Base-by-base conservation (phyloP, 2,329 filamentous ascomycete species). In the Botrytis cinerea region DNA sequence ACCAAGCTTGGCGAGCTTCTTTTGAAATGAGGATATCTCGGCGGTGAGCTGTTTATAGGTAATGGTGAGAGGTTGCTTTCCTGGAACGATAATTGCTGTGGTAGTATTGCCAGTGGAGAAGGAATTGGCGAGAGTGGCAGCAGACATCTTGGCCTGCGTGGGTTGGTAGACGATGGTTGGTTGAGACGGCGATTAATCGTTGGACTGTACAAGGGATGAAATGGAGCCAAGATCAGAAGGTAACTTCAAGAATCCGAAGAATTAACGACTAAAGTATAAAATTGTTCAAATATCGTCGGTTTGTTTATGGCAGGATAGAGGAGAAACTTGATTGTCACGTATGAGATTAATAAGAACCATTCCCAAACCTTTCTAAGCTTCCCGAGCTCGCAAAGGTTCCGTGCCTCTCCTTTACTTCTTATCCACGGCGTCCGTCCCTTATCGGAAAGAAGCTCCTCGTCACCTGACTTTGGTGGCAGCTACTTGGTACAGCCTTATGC, bases 1-100 rank as follows among this genome's bases (percentile, higher is more conserved):
- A 76, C 93, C 93, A 73, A 95, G 86, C 66, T 87, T 86, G 38
- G 93, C 93, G 75, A 97, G 89, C 83, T 93, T 93, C 80, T 86
- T 85, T 84, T 96, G 93, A 84, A 96, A 95, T 25, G 87, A 84
- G 61, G 85, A 83, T 72, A 94, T 88, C 80, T 95, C 91, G 75
- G 86, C 81, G 71, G 87, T 82, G 70, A 97, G 88, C 79, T 90
- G 87, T 75, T 86, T 83, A 84, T 94, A 95, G 57, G 91, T 91
- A 76, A 93, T 85, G n/a, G 86, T 88, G 75, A 94, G 85, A 74
- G 90, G 84, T 10, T 89, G 85, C 76, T 88, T 89, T 74, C 87
- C 88, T 45, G 93, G 93, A 67, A 96, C 86, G 80, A 96, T 93
- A 82, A 96, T 85, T 74, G 93, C 93, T 22, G 87, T 86, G 32